Conservation (phyloP, 805 yeast genomes). For the Lachancea cidri region DNA sequence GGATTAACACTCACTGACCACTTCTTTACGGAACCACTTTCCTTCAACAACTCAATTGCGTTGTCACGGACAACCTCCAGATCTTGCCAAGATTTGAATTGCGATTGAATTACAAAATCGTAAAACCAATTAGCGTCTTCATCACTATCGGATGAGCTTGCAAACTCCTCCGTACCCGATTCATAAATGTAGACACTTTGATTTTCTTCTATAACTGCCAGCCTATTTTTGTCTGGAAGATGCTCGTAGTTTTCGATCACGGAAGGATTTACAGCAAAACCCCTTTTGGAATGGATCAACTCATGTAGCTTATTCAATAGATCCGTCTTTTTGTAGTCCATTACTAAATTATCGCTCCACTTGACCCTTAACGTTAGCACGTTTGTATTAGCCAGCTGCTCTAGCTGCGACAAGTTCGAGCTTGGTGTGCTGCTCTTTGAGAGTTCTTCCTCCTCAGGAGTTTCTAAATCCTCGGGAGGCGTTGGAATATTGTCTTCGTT, state of each 20-base stretch:
- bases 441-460: neutral
- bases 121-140: conserved; percentile 15
- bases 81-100: conserved; percentile 19
- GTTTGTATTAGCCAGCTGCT: conserved; percentile 29
- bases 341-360: conserved; percentile 11
- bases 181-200: conserved; percentile 23
- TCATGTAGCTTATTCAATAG: conserved; percentile 10
- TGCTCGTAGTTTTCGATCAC: conserved; percentile 30
- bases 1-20: conserved; percentile 28
- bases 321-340: conserved; percentile 4
- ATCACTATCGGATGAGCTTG: conserved; percentile 11
- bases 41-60: conserved; percentile 6
- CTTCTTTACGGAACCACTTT: conserved; percentile 8
- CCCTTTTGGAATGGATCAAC: conserved; percentile 14
- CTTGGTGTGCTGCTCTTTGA: conserved; percentile 5
- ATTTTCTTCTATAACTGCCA: conserved; percentile 17
- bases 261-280: conserved; percentile 18
- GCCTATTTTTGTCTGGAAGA: conserved; percentile 21
- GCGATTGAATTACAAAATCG: conserved; percentile 25
- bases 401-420: conserved; percentile 14
- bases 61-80: conserved; percentile 11
- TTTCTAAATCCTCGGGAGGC: neutral
- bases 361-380: conserved; percentile 24
- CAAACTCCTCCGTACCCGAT: conserved; percentile 18
- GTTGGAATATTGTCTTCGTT: neutral